Evolutionary conservation across 2,329 filamentous ascomycete genomes (phyloP).

Genomic region (Aspergillus neoniger): DNA sequence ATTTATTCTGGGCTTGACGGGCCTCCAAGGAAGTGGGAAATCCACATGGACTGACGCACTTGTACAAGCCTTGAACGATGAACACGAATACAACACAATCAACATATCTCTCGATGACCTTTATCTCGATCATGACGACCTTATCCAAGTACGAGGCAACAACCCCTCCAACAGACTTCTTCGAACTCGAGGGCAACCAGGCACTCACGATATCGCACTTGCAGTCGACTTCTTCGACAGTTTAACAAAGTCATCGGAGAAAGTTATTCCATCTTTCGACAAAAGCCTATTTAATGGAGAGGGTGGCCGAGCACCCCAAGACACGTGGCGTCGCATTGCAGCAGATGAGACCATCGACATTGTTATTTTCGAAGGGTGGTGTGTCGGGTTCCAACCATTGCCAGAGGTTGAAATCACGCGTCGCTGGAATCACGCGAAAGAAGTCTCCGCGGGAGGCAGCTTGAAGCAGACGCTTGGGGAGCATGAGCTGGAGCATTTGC

Average conservation of each 20-base stretch:
- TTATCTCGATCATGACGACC: not conserved
- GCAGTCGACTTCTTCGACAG: not conserved
- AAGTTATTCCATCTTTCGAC: not conserved
- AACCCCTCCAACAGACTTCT: not conserved
- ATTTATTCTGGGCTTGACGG: not conserved
- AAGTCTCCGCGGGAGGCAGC: not conserved
- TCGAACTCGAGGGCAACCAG: not conserved
- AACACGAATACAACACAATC: not conserved
- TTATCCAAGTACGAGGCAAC: not conserved
- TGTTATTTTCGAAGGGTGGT: not conserved
- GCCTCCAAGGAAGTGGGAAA: not conserved
- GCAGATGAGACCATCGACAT: not conserved
- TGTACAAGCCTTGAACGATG: not conserved
- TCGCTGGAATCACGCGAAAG: not conserved
- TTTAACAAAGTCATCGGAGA: not conserved
- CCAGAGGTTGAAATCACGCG: not conserved
- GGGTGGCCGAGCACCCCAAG: not conserved
- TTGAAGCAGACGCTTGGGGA: not conserved
- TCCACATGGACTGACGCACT: not conserved
- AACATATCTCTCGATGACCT: constrained; percentile 1
- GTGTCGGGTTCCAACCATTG: constrained; percentile 1
- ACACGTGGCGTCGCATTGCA: not conserved
- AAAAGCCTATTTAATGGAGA: constrained; percentile 2
- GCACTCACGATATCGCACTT: not conserved
- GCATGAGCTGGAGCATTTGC: not conserved